Conservation (phyloP, 2,329 filamentous ascomycete species). For the Nothophaeocryptopus gaeumannii region DNA sequence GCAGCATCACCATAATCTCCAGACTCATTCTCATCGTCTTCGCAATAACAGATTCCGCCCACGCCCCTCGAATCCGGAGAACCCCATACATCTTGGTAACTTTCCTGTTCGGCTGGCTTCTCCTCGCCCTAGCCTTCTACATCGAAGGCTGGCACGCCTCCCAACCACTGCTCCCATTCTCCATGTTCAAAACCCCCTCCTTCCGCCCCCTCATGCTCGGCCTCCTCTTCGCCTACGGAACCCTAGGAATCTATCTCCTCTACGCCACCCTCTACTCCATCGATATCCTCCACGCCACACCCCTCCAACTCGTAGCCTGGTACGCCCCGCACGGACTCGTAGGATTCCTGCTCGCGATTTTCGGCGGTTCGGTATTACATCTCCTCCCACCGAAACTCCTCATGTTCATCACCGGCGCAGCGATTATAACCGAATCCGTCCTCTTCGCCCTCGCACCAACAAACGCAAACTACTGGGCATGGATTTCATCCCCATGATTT, state of each 20-base stretch:
- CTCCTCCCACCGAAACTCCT: slow-evolving; percentile 61
- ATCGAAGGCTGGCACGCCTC: slow-evolving; percentile 68
- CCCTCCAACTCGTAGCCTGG: slow-evolving; percentile 66
- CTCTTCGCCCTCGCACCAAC: slow-evolving; percentile 63
- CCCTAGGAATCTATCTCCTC: slow-evolving; percentile 65
- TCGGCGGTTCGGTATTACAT: slow-evolving; percentile 67
- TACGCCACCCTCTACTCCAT: slow-evolving; percentile 68
- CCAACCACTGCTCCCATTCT: slow-evolving; percentile 66
- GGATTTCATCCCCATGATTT: slow-evolving; percentile 69
- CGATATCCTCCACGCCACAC: slow-evolving; percentile 56
- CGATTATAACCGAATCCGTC: slow-evolving; percentile 57
- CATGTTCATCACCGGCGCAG: slow-evolving; percentile 59
- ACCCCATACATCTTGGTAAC: slow-evolving; percentile 69
- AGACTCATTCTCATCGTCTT: slow-evolving; percentile 70
- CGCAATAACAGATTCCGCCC: slow-evolving; percentile 69
- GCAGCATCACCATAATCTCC: slow-evolving; percentile 58
- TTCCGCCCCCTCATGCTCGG: slow-evolving; percentile 63
- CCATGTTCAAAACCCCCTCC: slow-evolving; percentile 66
- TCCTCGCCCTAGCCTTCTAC: slow-evolving; percentile 62
- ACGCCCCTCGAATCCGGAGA: slow-evolving; percentile 67
- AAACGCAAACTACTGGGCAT: slow-evolving; percentile 65
- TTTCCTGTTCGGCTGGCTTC: slow-evolving; percentile 60
- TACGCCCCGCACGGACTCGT: slow-evolving; percentile 66
- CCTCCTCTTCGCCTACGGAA: slow-evolving; percentile 66
- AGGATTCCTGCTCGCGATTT: slow-evolving; percentile 62